These are phyloP conservation scores for Penicillium parvum DNA, from an alignment of 495 filamentous ascomycete genomes.

Conservation along the genomic window DNA sequence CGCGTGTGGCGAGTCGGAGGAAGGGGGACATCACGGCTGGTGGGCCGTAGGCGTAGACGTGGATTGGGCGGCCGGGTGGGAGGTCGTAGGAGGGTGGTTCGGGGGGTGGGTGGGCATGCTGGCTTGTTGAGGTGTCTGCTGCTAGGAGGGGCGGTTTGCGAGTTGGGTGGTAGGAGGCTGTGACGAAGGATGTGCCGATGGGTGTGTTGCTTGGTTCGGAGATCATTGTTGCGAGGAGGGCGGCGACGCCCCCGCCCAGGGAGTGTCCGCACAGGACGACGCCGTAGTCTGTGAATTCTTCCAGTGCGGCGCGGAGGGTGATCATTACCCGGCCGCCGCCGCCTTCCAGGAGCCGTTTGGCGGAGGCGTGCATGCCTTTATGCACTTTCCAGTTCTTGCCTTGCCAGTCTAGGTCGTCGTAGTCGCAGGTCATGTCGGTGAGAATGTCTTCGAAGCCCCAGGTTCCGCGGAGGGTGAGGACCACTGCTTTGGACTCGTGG, in stretches of 20 bases:
- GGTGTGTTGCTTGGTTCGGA: constrained; percentile 53
- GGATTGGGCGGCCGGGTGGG: constrained; percentile 63
- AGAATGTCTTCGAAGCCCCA: constrained; percentile 78
- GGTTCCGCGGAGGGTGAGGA: constrained; percentile 71
- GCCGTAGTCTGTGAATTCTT: constrained; percentile 68
- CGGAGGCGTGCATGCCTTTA: constrained; percentile 79
- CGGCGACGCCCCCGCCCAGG: constrained; percentile 69
- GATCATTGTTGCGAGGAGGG: constrained; percentile 69
- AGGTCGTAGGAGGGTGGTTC: constrained; percentile 41
- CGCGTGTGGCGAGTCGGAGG: constrained; percentile 67
- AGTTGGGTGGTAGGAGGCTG: constrained; percentile 32
- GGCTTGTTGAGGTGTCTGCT: constrained; percentile 18
- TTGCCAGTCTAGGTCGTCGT: constrained; percentile 65
- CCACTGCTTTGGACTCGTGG: constrained; percentile 72
- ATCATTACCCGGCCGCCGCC: constrained; percentile 60
- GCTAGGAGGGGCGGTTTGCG: constrained; percentile 39
- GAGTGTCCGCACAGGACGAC: constrained; percentile 75
- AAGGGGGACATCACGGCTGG: constrained; percentile 68
- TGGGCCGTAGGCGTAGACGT: constrained; percentile 77
- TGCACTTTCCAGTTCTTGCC: constrained; percentile 68
- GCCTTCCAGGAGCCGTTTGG: constrained; percentile 62
- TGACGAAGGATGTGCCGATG: constrained; percentile 53
- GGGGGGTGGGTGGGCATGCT: constrained; percentile 4
- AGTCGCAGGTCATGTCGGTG: constrained; percentile 79
- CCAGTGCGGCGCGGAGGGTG: constrained; percentile 65